These are phyloP conservation scores for Sporothrix brunneoviolacea DNA, from an alignment of 2,329 filamentous ascomycete genomes.

Conservation along the genomic window DNA sequence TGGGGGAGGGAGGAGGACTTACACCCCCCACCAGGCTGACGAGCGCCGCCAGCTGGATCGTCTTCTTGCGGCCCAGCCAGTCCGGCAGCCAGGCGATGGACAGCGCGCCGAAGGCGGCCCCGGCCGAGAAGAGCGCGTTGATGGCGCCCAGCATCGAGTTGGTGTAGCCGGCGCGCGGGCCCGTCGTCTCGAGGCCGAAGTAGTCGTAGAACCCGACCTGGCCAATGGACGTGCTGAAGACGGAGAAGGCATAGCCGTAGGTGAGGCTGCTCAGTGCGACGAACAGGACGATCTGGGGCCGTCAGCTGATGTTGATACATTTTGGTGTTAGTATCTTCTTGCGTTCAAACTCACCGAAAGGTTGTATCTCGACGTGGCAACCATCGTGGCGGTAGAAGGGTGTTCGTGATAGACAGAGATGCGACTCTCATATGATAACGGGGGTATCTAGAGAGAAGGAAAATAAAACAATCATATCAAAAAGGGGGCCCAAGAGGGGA, in stretches of 20 bases:
- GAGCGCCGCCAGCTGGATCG: conserved; percentile 5
- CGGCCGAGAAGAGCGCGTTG: conserved; percentile 12
- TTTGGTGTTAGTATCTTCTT: neutral
- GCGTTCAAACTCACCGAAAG: neutral
- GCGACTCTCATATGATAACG: neutral
- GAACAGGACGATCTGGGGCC: conserved; percentile 6
- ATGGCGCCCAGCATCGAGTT: conserved; percentile 12
- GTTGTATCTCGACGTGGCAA: conserved; percentile 3
- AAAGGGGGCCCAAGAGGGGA: neutral
- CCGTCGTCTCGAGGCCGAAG: conserved; percentile 7
- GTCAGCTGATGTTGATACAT: neutral
- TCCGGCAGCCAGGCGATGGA: conserved; percentile 11
- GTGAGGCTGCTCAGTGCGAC: conserved; percentile 14
- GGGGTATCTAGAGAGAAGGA: neutral
- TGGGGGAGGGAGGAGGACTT: neutral
- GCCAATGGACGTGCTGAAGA: conserved; percentile 13
- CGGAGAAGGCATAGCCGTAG: conserved; percentile 13
- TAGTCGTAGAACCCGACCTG: conserved; percentile 10
- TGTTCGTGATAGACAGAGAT: neutral
- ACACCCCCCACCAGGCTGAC: conserved; percentile 11
- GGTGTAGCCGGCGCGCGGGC: conserved; percentile 5
- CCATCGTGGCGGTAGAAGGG: conserved; percentile 1
- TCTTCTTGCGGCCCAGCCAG: conserved; percentile 10
- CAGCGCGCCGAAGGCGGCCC: conserved; percentile 9
- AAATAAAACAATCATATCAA: neutral